Evolutionary conservation across 345 rosid genomes (phyloP).

Genomic region (Eutrema japonicum): DNA sequence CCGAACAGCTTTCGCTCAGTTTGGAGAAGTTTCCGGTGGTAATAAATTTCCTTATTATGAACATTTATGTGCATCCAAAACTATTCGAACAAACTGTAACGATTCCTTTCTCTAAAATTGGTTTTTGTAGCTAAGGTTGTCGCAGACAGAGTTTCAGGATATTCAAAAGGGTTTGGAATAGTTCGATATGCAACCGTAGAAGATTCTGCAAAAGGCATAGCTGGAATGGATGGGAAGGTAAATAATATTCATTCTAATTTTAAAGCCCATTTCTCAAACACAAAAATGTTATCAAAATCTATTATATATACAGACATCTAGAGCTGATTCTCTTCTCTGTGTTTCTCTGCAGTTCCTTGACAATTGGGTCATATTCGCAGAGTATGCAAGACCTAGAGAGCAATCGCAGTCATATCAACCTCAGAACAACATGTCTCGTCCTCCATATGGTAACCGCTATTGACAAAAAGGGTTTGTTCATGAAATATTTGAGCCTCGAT

Average conservation of each 20-base stretch:
- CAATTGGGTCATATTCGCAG: conserved; percentile 86
- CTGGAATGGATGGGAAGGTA: conserved; percentile 96
- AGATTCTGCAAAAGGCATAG: conserved; percentile 82
- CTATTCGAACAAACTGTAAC: neutral
- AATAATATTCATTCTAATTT: neutral
- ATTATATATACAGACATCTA: neutral
- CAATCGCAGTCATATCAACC: conserved; percentile 38
- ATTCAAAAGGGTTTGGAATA: conserved; percentile 94
- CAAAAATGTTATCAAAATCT: neutral
- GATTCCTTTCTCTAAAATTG: conserved; percentile 10
- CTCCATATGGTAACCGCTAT: conserved; percentile 47
- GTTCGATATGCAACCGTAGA: conserved; percentile 74
- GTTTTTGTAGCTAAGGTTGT: conserved; percentile 71
- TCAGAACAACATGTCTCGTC: conserved; percentile 45
- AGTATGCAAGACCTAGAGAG: conserved; percentile 65
- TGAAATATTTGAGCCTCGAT: neutral
- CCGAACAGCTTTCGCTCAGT: conserved; percentile 66
- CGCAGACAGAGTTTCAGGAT: conserved; percentile 76
- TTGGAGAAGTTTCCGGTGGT: conserved; percentile 88
- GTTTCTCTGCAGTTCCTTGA: conserved; percentile 61
- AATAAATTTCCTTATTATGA: conserved; percentile 19
- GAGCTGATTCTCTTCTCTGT: conserved; percentile 13
- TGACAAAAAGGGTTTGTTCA: neutral
- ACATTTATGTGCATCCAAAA: neutral
- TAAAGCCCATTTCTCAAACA: neutral